Base-by-base conservation (phyloP, 805 yeast species). In the Hanseniaspora occidentalis region DNA sequence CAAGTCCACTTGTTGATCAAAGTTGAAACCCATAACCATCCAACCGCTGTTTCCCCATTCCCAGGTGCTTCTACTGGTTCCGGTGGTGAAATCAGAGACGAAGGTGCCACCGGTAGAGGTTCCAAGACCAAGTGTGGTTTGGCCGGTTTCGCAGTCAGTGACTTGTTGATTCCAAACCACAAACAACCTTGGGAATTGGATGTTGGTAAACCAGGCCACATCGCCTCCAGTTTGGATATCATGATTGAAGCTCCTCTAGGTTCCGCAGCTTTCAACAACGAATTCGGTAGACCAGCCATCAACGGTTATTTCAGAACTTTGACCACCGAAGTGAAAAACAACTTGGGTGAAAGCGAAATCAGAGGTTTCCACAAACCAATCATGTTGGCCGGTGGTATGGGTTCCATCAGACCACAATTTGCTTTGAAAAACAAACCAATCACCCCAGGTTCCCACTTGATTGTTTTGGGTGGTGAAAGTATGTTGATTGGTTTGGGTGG, bases 61-160 rank as follows among this genome's bases (percentile, higher is more conserved):
- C 88, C 98, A 3, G 99, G 99, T 62, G 99, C 99, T 24, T 95
- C 99, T 34, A 92, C 99, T 11, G 99, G 99, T 47, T 88, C 97
- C 9, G 99, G 99, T 61, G 99, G 99, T 68, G 99, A 92, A 65
- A 92, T 92, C 55, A 84, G 99, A 71, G 99, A 92, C 63, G 99
- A 92, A 67, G 98, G 96, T 66, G 98, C 99, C 23, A 95, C 92
- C 20, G 99, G 99, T 47, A 77, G 96, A 61, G 99, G 99, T 36
- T 89, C 97, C 20, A 85, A 85, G 62, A 76, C 97, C 35, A 89
- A 92, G 65, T 95, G 96, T 56, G 99, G 99, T 41, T 69, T 92
- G 46, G 70, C 94, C 33, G 99, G 99, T 7, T 92, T 78, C 62
- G 73, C 94, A 9, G 96, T 86, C 18, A 79, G 94, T 31, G 97